Conservation (phyloP, 371 early-diverging fungal species). For the Batrachochytrium dendrobatidis region DNA sequence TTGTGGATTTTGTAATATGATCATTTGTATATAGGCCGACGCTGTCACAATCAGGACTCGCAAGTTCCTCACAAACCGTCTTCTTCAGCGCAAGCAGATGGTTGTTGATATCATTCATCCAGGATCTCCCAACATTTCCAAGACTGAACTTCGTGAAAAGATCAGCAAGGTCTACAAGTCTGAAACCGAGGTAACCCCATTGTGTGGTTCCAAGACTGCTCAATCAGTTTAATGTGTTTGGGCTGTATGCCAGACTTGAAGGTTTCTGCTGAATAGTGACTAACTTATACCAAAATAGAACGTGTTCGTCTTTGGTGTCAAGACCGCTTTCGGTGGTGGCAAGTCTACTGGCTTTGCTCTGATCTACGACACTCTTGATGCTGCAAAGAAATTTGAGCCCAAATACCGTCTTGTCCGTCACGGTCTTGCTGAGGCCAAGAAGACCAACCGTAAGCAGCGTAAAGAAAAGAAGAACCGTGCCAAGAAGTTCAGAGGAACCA, state of each 20-base stretch:
- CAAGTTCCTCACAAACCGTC: constrained; percentile 98
- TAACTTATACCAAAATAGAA: constrained; percentile 13
- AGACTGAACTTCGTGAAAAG: constrained; percentile 89
- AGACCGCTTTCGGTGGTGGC: constrained; percentile 96
- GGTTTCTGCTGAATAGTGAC: neutral
- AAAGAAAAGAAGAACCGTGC: constrained; percentile 98
- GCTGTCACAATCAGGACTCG: constrained; percentile 94
- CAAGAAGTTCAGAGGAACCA: constrained; percentile 97
- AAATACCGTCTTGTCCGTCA: constrained; percentile 86
- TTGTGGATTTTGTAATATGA: no score
- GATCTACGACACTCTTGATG: constrained; percentile 92
- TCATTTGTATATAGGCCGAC: no score
- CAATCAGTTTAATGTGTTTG: neutral
- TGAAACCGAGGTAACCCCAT: constrained; percentile 69
- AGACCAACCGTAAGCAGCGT: constrained; percentile 93
- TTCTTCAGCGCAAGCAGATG: constrained; percentile 97
- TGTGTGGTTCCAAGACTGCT: neutral
- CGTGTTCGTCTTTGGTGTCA: constrained; percentile 92
- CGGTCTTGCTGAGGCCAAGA: constrained; percentile 67
- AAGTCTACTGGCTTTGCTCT: constrained; percentile 95
- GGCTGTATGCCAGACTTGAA: neutral
- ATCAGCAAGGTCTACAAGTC: constrained; percentile 95
- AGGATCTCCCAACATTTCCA: constrained; percentile 84
- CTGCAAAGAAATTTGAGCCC: constrained; percentile 97
- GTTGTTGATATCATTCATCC: constrained; percentile 96